Evolutionary conservation across 1,284 basidiomycete genomes (phyloP).

Genomic region (Cutaneotrichosporon cyanovorans): DNA sequence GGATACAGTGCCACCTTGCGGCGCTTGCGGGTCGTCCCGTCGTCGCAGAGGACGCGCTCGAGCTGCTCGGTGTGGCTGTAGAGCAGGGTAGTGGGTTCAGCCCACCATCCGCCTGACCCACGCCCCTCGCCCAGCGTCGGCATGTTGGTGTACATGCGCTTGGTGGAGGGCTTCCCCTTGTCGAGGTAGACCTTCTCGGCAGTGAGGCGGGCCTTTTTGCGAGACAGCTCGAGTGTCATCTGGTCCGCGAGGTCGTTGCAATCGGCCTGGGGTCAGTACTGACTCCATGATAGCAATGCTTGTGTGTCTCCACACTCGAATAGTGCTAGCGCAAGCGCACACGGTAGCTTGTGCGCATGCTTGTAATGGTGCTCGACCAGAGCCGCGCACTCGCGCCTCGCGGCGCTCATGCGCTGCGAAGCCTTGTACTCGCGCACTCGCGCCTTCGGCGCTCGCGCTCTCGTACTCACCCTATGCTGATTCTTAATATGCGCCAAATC

Average conservation of each 20-base stretch:
- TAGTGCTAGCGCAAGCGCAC: too few relatives aligned
- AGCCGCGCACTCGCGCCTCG: too few relatives aligned
- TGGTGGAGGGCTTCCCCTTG: constrained; percentile 7
- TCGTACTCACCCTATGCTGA: constrained; percentile 24
- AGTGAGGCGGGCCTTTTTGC: constrained; percentile 16
- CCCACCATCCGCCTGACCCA: constrained; percentile 29
- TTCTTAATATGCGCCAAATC: constrained; percentile 10
- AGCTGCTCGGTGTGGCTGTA: constrained; percentile 19
- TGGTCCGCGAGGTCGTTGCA: constrained; percentile 17
- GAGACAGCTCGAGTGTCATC: constrained; percentile 20
- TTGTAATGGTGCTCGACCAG: too few relatives aligned
- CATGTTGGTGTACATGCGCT: constrained; percentile 21
- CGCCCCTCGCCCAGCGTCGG: constrained; percentile 24
- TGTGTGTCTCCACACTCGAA: too few relatives aligned
- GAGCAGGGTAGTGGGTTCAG: constrained; percentile 16
- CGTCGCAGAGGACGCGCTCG: constrained; percentile 13
- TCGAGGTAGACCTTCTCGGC: constrained; percentile 24
- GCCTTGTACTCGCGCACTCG: too few relatives aligned
- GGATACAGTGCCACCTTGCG: constrained; percentile 13
- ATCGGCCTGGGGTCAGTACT: constrained; percentile 17
- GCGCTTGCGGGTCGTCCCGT: constrained; percentile 14
- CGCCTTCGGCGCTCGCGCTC: too few relatives aligned
- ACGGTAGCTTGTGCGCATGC: too few relatives aligned
- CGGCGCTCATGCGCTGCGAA: too few relatives aligned
- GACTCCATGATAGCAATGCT: too few relatives aligned